These are phyloP conservation scores for Elasticomyces elasticus DNA, from an alignment of 495 filamentous ascomycete genomes.

Conservation along the genomic window DNA sequence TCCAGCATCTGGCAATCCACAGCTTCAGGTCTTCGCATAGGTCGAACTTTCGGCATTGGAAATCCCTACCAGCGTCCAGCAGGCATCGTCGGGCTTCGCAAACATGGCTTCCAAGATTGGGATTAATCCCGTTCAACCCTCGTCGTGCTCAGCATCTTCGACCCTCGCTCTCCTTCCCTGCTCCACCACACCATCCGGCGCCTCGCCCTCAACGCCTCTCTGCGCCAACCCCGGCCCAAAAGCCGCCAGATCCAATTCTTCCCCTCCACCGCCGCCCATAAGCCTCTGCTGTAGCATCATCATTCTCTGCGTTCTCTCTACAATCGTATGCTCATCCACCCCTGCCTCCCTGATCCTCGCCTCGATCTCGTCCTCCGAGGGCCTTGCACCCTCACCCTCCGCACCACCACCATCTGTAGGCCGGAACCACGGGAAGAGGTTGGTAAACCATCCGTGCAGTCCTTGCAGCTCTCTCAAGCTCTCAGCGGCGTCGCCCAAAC, in stretches of 20 bases:
- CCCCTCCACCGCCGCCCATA: slow-evolving; percentile 6
- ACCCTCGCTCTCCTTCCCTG: slow-evolving; percentile 1
- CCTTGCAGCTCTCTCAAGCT: slow-evolving; percentile 22
- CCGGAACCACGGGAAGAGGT: slow-evolving; percentile 8
- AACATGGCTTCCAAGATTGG: slow-evolving; percentile 9
- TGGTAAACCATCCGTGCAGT: slow-evolving; percentile 16
- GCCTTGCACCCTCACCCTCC: background rate
- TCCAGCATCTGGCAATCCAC: slow-evolving; percentile 4
- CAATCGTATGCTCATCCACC: slow-evolving; percentile 18
- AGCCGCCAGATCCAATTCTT: background rate
- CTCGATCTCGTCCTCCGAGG: slow-evolving; percentile 10
- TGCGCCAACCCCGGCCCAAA: background rate
- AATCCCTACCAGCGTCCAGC: slow-evolving; percentile 5
- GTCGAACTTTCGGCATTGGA: slow-evolving; percentile 4
- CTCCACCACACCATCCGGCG: background rate
- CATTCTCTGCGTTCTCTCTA: slow-evolving; percentile 14
- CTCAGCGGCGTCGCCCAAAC: background rate
- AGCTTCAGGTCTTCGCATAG: slow-evolving; percentile 9
- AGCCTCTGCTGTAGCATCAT: slow-evolving; percentile 16
- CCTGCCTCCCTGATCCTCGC: slow-evolving; percentile 6
- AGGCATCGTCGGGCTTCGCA: slow-evolving; percentile 9
- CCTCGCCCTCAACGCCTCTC: background rate
- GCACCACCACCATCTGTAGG: background rate
- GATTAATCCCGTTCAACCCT: slow-evolving; percentile 8
- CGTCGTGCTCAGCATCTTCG: slow-evolving; percentile 9